Evolutionary conservation across 352 stramenopile genomes (phyloP).

Genomic region (Globisporangium nagaii): DNA sequence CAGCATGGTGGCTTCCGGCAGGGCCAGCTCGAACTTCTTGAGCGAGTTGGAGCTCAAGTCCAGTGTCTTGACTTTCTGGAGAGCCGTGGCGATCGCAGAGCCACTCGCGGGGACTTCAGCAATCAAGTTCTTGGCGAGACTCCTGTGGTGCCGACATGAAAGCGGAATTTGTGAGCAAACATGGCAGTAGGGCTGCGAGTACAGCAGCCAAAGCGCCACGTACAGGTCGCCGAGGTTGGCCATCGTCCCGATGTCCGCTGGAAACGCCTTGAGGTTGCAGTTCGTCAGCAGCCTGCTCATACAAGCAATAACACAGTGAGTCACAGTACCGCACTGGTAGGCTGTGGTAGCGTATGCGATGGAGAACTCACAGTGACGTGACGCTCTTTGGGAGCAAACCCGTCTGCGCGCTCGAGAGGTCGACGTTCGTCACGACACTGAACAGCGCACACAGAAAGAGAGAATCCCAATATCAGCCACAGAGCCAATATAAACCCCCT

Average conservation of each 20-base stretch:
- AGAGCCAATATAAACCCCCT: too few species aligned
- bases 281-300: constrained; percentile 52
- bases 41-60: constrained; percentile 45
- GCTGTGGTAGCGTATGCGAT: background rate
- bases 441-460: background rate
- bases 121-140: constrained; percentile 57
- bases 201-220: too few species aligned
- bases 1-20: constrained; percentile 36
- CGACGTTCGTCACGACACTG: constrained; percentile 56
- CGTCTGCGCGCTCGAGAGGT: constrained; percentile 36
- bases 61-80: constrained; percentile 42
- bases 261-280: constrained; percentile 52
- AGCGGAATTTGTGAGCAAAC: background rate
- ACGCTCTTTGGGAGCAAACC: constrained; percentile 50
- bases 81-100: constrained; percentile 23
- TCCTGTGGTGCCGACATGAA: constrained; percentile 18
- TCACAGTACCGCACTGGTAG: background rate
- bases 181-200: too few species aligned
- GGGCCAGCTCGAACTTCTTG: constrained; percentile 29
- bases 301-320: background rate
- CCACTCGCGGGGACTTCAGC: constrained; percentile 24
- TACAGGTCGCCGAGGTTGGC: constrained; percentile 51
- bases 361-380: constrained; percentile 21
- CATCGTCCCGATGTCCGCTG: constrained; percentile 39
- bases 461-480: too few species aligned